Conservation (phyloP, 2,329 filamentous ascomycete species). For the Helminthosporium solani region DNA sequence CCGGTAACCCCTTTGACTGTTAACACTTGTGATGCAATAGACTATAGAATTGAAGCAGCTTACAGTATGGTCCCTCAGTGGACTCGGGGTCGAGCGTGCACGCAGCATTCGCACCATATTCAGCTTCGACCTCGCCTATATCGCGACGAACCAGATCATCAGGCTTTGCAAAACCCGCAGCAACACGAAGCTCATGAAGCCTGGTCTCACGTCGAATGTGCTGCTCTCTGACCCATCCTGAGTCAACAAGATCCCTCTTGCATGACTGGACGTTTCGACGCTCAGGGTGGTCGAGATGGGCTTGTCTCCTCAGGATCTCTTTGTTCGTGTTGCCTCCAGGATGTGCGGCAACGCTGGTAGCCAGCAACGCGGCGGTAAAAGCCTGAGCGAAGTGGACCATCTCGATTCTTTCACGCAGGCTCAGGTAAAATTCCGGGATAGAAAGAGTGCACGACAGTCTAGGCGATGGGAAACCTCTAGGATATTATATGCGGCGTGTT, state of each 20-base stretch:
- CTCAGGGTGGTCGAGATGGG: slow-evolving; percentile 41
- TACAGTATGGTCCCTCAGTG: slow-evolving; percentile 40
- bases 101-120: slow-evolving; percentile 27
- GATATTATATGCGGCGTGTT: slow-evolving; percentile 25
- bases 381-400: slow-evolving; percentile 34
- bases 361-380: slow-evolving; percentile 24
- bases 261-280: slow-evolving; percentile 40
- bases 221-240: slow-evolving; percentile 37
- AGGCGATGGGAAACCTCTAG: neutral
- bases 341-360: slow-evolving; percentile 37
- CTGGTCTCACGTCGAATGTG: slow-evolving; percentile 41
- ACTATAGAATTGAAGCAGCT: slow-evolving; percentile 1
- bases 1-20: slow-evolving; percentile 45
- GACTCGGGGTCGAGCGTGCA: slow-evolving; percentile 38
- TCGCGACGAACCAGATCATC: slow-evolving; percentile 32
- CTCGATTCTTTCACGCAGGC: slow-evolving; percentile 9
- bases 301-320: slow-evolving; percentile 31
- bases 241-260: slow-evolving; percentile 33
- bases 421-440: neutral
- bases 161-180: slow-evolving; percentile 38
- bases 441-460: neutral
- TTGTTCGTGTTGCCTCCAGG: slow-evolving; percentile 43
- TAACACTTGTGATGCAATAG: neutral
- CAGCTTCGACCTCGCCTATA: slow-evolving; percentile 25
- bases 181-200: slow-evolving; percentile 41